Evolutionary conservation across 2,329 filamentous ascomycete genomes (phyloP), one percentile per base, ranked within the genome.

Genomic region (Fusarium sp.): DNA sequence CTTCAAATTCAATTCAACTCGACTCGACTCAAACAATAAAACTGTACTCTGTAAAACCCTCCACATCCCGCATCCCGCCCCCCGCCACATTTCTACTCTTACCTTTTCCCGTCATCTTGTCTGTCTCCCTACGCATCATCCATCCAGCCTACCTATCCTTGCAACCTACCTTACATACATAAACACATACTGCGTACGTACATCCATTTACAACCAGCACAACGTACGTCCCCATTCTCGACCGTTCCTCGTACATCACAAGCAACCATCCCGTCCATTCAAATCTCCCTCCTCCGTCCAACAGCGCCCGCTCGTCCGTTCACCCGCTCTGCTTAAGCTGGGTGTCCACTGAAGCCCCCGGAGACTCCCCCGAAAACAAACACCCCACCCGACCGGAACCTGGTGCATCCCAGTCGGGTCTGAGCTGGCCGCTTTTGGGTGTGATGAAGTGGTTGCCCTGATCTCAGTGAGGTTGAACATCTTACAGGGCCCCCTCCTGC

Each of bases 361-460:
- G 60, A 57, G 30, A 40, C 35, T 62, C 65, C 61, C 54, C 56
- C 65, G 41, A 69, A 66, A 65, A 51, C 56, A 65, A 65, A 39
- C 35, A 65, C 66, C 61, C 66, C 65, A 66, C 65, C 65, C 41
- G 56, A 52, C 49, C 45, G 37, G 61, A 62, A 45, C 65, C 51
- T 67, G 46, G 64, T 63, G 41, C 41, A 57, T 50, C 48, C 52
- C 46, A 62, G 54, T 55, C 50, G 33, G 52, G 51, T 61, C 59
- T 61, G 59, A 62, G 43, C 49, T 65, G 57, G 58, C 65, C 60
- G 65, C 59, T 53, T 65, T 64, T 68, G 48, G 58, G 51, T 46
- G 50, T 60, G 44, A 49, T 57, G 60, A 63, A 30, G 51, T 63
- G 60, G 45, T 58, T 63, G 60, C 45, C 60, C 51, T 63, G 60